A percentile compares a stretch with the other conserved stretches of the same genome.
Conservation (phyloP, 2,329 filamentous ascomycete genomes). For the Kalaharituber pfeilii region DNA sequence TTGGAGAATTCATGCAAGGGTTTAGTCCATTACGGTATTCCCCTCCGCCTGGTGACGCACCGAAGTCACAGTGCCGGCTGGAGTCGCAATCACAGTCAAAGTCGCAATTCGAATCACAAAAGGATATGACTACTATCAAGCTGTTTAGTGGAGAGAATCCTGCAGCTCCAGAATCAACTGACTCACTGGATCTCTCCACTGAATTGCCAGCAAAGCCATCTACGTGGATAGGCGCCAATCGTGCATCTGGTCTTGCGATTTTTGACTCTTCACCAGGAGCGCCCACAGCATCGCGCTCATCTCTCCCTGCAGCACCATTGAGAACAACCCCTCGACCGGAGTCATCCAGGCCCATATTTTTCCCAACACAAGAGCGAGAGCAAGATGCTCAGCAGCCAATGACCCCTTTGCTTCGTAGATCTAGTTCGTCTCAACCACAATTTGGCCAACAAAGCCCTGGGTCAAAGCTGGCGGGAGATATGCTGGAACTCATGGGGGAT, state of each 20-base stretch:
- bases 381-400: not conserved
- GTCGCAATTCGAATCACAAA: not conserved
- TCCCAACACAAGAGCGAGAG: not conserved
- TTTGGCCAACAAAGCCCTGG: constrained; percentile 3
- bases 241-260: not conserved
- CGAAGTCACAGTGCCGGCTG: not conserved
- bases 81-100: not conserved
- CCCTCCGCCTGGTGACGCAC: not conserved
- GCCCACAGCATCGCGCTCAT: not conserved
- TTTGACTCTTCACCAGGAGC: not conserved
- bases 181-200: not conserved
- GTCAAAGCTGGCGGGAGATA: constrained; percentile 6
- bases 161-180: not conserved
- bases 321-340: not conserved
- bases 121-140: not conserved
- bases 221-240: not conserved
- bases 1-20: not conserved
- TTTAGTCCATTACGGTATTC: not conserved
- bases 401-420: not conserved
- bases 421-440: not conserved
- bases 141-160: not conserved
- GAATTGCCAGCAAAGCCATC: not conserved
- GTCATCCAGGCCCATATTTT: not conserved
- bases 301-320: not conserved
- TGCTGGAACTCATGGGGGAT: constrained; percentile 14